These are phyloP conservation scores for Ceratobasidium sp. DNA, from an alignment of 1,284 basidiomycete species.

Conservation along the genomic window DNA sequence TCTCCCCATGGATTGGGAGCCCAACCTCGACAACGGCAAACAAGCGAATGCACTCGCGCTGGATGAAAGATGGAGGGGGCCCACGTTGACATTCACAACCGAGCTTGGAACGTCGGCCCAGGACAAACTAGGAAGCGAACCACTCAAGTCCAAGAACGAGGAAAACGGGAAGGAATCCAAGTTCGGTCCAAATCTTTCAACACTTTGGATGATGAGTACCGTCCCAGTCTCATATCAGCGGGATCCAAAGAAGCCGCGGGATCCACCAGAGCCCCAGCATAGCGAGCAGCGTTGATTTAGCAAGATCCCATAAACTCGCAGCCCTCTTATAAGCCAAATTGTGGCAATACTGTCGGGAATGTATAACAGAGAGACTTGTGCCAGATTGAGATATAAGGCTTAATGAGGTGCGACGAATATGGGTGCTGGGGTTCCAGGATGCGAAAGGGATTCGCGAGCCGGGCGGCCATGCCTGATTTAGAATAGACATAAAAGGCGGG, in stretches of 20 bases:
- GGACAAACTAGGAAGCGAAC: not conserved
- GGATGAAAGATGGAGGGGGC: conserved; percentile 20
- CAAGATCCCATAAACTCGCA: conserved; percentile 11
- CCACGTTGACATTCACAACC: conserved; percentile 14
- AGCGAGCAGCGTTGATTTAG: conserved; percentile 27
- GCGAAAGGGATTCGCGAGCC: too few species aligned
- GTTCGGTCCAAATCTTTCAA: not conserved
- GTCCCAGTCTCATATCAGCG: too few species aligned
- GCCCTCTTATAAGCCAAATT: conserved; percentile 6
- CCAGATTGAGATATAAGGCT: not conserved
- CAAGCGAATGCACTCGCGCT: conserved; percentile 33
- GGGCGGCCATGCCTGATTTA: not conserved
- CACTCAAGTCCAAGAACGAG: conserved; percentile 18
- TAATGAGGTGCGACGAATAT: too few species aligned
- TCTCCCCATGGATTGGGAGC: not conserved
- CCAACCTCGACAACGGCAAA: conserved; percentile 19
- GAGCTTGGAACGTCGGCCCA: conserved; percentile 18
- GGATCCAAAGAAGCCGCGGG: not conserved
- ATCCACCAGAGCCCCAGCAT: conserved; percentile 14
- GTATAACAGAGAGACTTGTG: not conserved
- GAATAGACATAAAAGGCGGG: too few species aligned
- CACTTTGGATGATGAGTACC: not conserved
- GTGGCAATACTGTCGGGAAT: conserved; percentile 15
- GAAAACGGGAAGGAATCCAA: conserved; percentile 27
- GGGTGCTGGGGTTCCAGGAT: too few species aligned